phyloP scores from a whole-genome alignment of 176 grass and related monocot genomes.

The Calamus simplicifolius region DNA sequence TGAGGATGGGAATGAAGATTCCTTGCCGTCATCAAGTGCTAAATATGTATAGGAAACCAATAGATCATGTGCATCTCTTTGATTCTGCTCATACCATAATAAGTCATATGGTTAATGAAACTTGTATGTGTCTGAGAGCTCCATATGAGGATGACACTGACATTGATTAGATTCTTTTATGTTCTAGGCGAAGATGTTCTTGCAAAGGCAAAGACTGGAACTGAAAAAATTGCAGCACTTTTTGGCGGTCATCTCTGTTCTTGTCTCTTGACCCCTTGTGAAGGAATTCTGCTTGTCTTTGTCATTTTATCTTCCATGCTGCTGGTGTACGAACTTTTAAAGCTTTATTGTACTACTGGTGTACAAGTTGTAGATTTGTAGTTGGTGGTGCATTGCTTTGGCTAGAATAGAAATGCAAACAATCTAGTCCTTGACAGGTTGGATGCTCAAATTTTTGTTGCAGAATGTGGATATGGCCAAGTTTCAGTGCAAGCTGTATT shows the following conservation, averaged over 20 bases:
- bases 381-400: conserved; percentile 72
- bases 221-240: conserved; percentile 94
- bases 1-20: too few species aligned
- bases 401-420: conserved; percentile 68
- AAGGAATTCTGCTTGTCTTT: too few species aligned
- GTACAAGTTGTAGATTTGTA: conserved; percentile 88
- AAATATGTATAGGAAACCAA: too few species aligned
- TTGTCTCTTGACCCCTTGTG: background rate
- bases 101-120: background rate
- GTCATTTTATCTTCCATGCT: too few species aligned
- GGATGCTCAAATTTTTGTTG: conserved; percentile 2
- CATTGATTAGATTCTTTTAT: conserved; percentile 6
- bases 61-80: too few species aligned
- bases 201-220: conserved; percentile 98
- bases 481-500: too few species aligned
- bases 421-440: conserved; percentile 77
- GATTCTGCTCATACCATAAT: background rate
- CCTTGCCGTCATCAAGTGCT: too few species aligned
- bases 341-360: conserved; percentile 57
- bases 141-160: background rate
- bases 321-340: conserved; percentile 84
- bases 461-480: background rate
- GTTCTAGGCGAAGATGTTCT: conserved; percentile 86
- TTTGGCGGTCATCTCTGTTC: conserved; percentile 42
- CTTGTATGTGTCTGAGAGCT: background rate